Evolutionary conservation across 2,329 filamentous ascomycete species (phyloP).

Genomic region (Neopestalotiopsis rosae): DNA sequence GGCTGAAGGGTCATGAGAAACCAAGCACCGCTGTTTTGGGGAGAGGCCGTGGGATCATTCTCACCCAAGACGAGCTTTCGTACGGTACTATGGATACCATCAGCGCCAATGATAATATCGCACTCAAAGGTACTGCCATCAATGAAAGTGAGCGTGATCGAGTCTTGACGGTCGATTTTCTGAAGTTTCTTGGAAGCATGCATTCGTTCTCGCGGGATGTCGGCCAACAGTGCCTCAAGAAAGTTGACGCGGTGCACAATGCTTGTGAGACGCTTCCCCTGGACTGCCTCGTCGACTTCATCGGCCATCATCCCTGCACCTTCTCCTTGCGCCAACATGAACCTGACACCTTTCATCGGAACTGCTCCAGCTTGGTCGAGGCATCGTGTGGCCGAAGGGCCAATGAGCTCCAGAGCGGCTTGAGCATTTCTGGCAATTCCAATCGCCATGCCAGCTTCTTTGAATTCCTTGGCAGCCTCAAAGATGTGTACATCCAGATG

Average conservation of each 20-base stretch:
- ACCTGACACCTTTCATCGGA: constrained; percentile 28
- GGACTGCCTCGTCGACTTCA: background rate
- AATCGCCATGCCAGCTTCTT: constrained; percentile 27
- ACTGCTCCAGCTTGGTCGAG: constrained; percentile 28
- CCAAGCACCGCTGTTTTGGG: constrained; percentile 28
- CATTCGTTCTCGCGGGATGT: constrained; percentile 24
- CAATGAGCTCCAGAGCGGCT: constrained; percentile 28
- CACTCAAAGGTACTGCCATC: constrained; percentile 31
- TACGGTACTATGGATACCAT: constrained; percentile 39
- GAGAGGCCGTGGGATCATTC: constrained; percentile 27
- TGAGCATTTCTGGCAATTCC: constrained; percentile 28
- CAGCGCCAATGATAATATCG: constrained; percentile 34
- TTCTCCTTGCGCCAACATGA: constrained; percentile 28
- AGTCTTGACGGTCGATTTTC: constrained; percentile 12
- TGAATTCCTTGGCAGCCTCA: constrained; percentile 26
- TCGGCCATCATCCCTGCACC: constrained; percentile 14
- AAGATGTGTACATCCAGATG: constrained; percentile 29
- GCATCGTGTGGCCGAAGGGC: constrained; percentile 20
- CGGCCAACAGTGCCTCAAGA: constrained; percentile 24
- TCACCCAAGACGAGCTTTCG: constrained; percentile 39
- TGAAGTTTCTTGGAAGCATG: constrained; percentile 30
- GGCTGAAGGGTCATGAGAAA: constrained; percentile 28
- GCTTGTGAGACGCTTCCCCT: constrained; percentile 22
- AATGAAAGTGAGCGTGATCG: constrained; percentile 25
- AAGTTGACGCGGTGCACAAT: constrained; percentile 26